Evolutionary conservation across 768 basidiomycete species (phyloP).

Genomic region (Tylopilus felleus): DNA sequence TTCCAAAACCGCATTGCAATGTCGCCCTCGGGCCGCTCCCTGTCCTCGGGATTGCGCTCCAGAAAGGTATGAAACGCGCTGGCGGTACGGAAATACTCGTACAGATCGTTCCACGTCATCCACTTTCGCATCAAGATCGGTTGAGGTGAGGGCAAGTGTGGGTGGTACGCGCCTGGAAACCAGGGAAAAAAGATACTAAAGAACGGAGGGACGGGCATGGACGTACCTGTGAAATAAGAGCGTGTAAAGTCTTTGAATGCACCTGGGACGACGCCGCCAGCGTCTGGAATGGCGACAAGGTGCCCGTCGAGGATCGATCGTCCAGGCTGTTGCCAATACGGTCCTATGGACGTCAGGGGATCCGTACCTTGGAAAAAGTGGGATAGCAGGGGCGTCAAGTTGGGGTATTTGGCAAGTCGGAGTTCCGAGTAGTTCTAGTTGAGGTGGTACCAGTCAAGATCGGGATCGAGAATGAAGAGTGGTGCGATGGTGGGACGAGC

Average conservation of each 20-base stretch:
- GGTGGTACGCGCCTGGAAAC: slow-evolving; percentile 38
- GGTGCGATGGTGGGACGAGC: neutral
- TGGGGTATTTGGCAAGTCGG: slow-evolving; percentile 58
- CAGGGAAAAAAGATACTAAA: no score
- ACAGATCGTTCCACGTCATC: slow-evolving; percentile 63
- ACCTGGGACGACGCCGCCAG: slow-evolving; percentile 32
- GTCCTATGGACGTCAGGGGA: slow-evolving; percentile 53
- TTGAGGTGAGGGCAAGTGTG: slow-evolving; percentile 32
- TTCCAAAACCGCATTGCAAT: slow-evolving; percentile 63
- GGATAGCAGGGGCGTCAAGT: slow-evolving; percentile 55
- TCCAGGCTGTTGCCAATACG: slow-evolving; percentile 80
- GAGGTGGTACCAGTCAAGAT: neutral
- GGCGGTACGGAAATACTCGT: slow-evolving; percentile 67
- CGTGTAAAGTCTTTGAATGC: slow-evolving; percentile 45
- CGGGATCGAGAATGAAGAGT: no score
- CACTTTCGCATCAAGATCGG: slow-evolving; percentile 53
- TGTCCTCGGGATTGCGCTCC: slow-evolving; percentile 60
- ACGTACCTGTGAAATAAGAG: slow-evolving; percentile 57
- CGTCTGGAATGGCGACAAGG: slow-evolving; percentile 65
- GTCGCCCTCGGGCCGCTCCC: slow-evolving; percentile 48
- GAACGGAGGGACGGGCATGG: neutral
- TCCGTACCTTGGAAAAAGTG: slow-evolving; percentile 61
- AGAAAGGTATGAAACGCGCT: slow-evolving; percentile 69
- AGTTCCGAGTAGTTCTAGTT: slow-evolving; percentile 68
- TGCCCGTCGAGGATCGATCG: slow-evolving; percentile 70